Conservation (phyloP, 148 eudicot genomes). For the Camellia lanceoleosa region DNA sequence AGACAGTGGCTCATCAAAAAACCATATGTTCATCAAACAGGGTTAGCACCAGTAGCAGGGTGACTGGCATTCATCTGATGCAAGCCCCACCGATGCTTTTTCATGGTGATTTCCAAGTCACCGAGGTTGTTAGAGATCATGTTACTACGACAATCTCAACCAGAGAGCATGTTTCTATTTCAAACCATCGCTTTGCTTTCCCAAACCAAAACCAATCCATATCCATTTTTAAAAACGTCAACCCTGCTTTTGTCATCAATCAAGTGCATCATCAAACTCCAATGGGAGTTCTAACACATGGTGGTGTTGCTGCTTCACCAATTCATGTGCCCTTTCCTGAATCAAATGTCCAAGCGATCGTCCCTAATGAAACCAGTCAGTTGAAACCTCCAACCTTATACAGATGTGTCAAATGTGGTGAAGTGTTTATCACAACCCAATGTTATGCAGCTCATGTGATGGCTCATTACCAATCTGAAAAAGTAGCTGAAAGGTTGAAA, state of each 20-base stretch:
- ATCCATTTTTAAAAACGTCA: not conserved
- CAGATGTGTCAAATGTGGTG: not conserved
- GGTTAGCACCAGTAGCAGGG: not conserved
- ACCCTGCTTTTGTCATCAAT: not conserved
- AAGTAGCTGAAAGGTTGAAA: not conserved
- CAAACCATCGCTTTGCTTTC: not conserved
- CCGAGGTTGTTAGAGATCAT: not conserved
- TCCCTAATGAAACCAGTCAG: not conserved
- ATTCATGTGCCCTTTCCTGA: not conserved
- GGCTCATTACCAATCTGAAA: constrained; percentile 1
- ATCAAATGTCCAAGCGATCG: not conserved
- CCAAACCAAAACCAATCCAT: not conserved
- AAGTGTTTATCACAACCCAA: not conserved
- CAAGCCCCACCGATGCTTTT: not conserved
- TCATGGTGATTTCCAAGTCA: not conserved
- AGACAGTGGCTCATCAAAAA: not conserved
- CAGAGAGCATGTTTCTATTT: not conserved
- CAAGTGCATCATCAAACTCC: not conserved
- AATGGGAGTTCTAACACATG: not conserved
- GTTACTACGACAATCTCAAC: constrained; percentile 1
- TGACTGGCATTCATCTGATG: not conserved
- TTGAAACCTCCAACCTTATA: not conserved
- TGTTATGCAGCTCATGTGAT: not conserved
- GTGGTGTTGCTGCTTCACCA: not conserved
- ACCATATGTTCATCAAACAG: not conserved